phyloP scores from a whole-genome alignment of 73 alveolate species.

The Loxodes magnus region DNA sequence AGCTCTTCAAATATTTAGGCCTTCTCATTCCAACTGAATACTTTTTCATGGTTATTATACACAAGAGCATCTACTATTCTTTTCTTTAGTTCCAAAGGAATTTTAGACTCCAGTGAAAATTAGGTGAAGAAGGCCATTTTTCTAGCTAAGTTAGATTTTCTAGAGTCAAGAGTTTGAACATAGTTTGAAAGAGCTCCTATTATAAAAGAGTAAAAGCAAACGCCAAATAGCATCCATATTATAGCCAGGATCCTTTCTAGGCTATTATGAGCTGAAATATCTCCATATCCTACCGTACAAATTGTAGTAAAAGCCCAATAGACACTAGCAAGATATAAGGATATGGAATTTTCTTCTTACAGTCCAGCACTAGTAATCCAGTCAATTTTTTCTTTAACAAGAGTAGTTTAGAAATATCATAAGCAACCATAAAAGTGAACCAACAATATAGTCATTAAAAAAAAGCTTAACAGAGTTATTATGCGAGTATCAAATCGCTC shows the following conservation, averaged over 20 bases:
- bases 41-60: slow-evolving; percentile 25
- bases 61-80: slow-evolving; percentile 32
- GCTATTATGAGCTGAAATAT: slow-evolving; percentile 46
- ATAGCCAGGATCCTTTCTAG: slow-evolving; percentile 47
- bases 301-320: slow-evolving; percentile 73
- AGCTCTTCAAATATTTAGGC: slow-evolving; percentile 28
- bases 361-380: slow-evolving; percentile 65
- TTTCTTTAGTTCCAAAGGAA: slow-evolving; percentile 18
- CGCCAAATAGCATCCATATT: slow-evolving; percentile 72
- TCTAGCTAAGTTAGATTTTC: slow-evolving; percentile 20
- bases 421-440: slow-evolving; percentile 74
- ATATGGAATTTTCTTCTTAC: slow-evolving; percentile 9
- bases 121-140: slow-evolving; percentile 34
- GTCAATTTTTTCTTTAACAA: slow-evolving; percentile 57
- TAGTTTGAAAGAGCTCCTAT: slow-evolving; percentile 58
- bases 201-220: slow-evolving; percentile 57
- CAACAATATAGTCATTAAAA: too few relatives aligned
- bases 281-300: slow-evolving; percentile 88
- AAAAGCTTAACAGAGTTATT: too few relatives aligned
- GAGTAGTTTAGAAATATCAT: slow-evolving; percentile 61
- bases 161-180: slow-evolving; percentile 45
- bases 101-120: slow-evolving; percentile 32
- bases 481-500: too few relatives aligned
- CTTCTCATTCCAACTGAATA: slow-evolving; percentile 32
- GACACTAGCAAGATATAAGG: slow-evolving; percentile 28